A percentile compares a stretch with the other conserved stretches of the same genome.
These are phyloP conservation scores for Delphinella strobiligena DNA, from an alignment of 2,329 filamentous ascomycete species.

Conservation along the genomic window DNA sequence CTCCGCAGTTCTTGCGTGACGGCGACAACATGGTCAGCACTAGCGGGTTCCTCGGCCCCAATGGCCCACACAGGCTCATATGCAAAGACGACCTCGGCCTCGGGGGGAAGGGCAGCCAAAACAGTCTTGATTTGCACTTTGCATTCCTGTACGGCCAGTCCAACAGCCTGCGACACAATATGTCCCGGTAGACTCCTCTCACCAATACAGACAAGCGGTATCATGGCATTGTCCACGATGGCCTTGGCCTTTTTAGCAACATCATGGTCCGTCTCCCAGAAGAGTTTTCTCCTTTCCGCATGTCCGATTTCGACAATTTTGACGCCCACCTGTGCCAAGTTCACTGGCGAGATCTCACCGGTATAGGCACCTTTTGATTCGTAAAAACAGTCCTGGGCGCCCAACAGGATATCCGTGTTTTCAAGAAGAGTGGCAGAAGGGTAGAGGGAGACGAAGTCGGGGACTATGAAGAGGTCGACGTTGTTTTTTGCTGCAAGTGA, in stretches of 20 bases:
- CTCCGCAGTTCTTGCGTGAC: slow-evolving; percentile 56
- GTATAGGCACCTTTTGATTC: slow-evolving; percentile 63
- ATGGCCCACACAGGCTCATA: slow-evolving; percentile 90
- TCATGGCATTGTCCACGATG: slow-evolving; percentile 54
- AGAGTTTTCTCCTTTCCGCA: slow-evolving; percentile 61
- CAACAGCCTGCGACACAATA: slow-evolving; percentile 37
- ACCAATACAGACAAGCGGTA: slow-evolving; percentile 71
- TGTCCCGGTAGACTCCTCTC: slow-evolving; percentile 44
- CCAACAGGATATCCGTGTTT: slow-evolving; percentile 32
- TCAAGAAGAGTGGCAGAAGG: background rate
- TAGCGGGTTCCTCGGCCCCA: slow-evolving; percentile 59
- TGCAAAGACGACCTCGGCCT: slow-evolving; percentile 61
- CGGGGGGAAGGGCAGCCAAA: slow-evolving; percentile 45
- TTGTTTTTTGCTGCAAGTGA: slow-evolving; percentile 42
- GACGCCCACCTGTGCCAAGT: slow-evolving; percentile 56
- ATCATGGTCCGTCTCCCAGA: slow-evolving; percentile 60
- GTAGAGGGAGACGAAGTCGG: slow-evolving; percentile 58
- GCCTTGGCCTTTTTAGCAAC: slow-evolving; percentile 60
- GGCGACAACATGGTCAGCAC: slow-evolving; percentile 57
- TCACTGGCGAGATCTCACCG: slow-evolving; percentile 60
- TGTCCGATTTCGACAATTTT: slow-evolving; percentile 69
- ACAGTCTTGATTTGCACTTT: slow-evolving; percentile 52
- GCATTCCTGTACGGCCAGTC: slow-evolving; percentile 54
- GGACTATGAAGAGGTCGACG: slow-evolving; percentile 64
- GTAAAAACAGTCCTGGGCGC: slow-evolving; percentile 65